Percentiles rank a stretch among this genome's conserved stretches.
Evolutionary conservation across 2,329 filamentous ascomycete genomes (phyloP).

Genomic region (Pseudocercospora musae): DNA sequence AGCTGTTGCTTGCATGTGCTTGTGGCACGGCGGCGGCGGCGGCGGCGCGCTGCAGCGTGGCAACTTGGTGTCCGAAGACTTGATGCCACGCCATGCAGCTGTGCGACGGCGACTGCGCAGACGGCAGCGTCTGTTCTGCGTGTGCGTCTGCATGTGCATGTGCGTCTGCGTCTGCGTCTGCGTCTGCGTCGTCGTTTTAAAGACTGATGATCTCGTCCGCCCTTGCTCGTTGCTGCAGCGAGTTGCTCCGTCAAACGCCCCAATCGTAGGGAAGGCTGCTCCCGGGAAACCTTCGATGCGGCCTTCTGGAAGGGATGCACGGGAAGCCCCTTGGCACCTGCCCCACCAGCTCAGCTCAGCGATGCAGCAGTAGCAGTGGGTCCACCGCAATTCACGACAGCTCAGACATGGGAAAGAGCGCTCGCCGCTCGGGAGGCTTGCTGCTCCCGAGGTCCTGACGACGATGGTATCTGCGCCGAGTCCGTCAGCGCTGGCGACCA

Average conservation of each 20-base stretch:
- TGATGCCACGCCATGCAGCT: background rate
- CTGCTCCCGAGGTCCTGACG: background rate
- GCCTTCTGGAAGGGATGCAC: background rate
- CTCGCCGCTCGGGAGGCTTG: no score
- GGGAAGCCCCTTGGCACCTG: background rate
- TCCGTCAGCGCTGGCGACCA: background rate
- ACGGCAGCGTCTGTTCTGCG: no score
- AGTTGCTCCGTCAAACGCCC: no score
- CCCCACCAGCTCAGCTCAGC: background rate
- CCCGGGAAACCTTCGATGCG: background rate
- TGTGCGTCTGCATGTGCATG: background rate
- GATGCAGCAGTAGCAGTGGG: background rate
- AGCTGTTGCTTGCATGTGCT: background rate
- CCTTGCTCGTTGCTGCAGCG: no score
- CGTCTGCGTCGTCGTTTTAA: background rate
- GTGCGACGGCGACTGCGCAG: background rate
- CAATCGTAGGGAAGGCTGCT: background rate
- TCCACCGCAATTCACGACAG: background rate
- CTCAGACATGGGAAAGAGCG: no score
- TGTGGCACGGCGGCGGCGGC: background rate
- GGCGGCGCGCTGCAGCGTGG: background rate
- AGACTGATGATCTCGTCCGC: no score
- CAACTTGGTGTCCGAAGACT: no score
- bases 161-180: background rate
- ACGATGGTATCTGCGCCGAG: background rate